These are phyloP conservation scores for Blastobotrys ciferrii DNA, from an alignment of 1,139 yeast genomes.

Conservation along the genomic window DNA sequence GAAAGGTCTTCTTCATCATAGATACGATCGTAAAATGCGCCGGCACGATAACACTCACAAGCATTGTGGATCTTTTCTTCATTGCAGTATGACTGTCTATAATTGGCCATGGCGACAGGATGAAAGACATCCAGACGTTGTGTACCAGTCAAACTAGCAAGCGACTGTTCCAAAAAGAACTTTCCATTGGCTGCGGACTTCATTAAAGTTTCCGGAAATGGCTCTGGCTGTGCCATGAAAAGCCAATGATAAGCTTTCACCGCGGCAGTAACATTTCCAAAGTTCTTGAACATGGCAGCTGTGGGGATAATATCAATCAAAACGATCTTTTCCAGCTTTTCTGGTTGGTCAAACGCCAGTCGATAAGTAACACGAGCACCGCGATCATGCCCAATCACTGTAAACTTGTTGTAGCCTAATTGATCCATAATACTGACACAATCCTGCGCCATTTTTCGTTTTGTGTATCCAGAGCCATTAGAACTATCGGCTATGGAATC, in stretches of 20 bases:
- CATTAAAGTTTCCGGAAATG: neutral
- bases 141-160: neutral
- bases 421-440: neutral
- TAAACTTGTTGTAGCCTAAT: neutral
- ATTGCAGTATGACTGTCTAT: neutral
- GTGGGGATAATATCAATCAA: neutral
- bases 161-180: neutral
- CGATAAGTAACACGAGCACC: neutral
- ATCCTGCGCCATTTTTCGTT: neutral
- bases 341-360: neutral
- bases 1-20: neutral
- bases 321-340: neutral
- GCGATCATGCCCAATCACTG: neutral
- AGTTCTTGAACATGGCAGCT: neutral
- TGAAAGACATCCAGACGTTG: neutral
- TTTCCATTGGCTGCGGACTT: neutral
- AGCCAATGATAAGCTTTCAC: neutral
- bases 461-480: neutral
- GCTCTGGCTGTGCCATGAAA: neutral
- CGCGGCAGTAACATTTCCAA: neutral
- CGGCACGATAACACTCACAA: neutral
- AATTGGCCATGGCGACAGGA: neutral
- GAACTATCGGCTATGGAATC: neutral
- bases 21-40: neutral
- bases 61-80: neutral